Conservation (phyloP, 2,329 filamentous ascomycete species). For the Pseudopithomyces chartarum region DNA sequence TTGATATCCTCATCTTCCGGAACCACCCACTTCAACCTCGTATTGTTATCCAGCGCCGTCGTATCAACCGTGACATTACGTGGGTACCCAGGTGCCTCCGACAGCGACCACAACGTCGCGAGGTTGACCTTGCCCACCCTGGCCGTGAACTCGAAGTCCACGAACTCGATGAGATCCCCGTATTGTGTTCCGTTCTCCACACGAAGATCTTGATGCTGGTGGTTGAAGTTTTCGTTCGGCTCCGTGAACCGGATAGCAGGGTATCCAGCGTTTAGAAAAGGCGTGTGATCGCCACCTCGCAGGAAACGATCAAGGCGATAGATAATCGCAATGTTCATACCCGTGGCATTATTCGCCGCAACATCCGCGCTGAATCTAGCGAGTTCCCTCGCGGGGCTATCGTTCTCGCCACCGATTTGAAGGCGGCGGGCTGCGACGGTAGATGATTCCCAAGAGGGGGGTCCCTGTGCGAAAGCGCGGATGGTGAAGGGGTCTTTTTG, state of each 20-base stretch:
- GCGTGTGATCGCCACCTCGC: conserved; percentile 61
- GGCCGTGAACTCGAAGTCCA: conserved; percentile 61
- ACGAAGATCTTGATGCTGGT: conserved; percentile 62
- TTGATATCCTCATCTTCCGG: conserved; percentile 48
- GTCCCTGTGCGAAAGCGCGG: conserved; percentile 60
- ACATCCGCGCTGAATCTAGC: conserved; percentile 62
- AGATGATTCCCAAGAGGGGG: conserved; percentile 51
- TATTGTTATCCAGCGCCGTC: conserved; percentile 55
- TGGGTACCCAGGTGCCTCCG: conserved; percentile 57
- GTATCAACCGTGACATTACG: conserved; percentile 57
- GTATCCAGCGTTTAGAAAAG: conserved; percentile 62
- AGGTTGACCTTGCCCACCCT: conserved; percentile 62
- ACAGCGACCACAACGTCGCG: conserved; percentile 60
- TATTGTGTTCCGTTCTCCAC: conserved; percentile 58
- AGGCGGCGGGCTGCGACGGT: conserved; percentile 47
- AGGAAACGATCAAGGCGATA: conserved; percentile 63
- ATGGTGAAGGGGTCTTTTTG: conserved; percentile 56
- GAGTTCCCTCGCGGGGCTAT: conserved; percentile 60
- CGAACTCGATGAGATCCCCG: conserved; percentile 61
- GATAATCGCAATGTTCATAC: conserved; percentile 62
- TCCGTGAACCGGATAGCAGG: conserved; percentile 62
- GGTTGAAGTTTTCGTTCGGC: conserved; percentile 61
- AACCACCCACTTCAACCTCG: conserved; percentile 54
- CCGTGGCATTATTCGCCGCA: conserved; percentile 56
- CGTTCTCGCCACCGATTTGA: conserved; percentile 55